Evolutionary conservation across 345 rosid species (phyloP).

Genomic region (Dipteronia sinensis): DNA sequence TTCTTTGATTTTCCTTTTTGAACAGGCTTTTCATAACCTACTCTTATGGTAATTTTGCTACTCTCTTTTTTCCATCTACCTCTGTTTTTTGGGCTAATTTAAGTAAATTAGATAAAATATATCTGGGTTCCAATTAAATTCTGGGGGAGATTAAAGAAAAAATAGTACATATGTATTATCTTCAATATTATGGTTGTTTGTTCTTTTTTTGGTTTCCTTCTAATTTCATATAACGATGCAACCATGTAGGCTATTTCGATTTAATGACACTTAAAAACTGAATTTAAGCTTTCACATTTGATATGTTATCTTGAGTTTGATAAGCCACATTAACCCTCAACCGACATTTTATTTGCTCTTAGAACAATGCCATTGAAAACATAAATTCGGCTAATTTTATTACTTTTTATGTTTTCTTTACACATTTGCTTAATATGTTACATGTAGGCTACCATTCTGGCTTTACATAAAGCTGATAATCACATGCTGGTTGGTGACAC

Average conservation of each 20-base stretch:
- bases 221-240: too few relatives aligned
- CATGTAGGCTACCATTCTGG: slow-evolving; percentile 31
- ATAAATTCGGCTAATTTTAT: neutral
- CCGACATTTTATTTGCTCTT: too few relatives aligned
- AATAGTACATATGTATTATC: too few relatives aligned
- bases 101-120: neutral
- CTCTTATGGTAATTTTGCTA: slow-evolving; percentile 34
- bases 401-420: neutral
- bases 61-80: neutral
- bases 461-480: slow-evolving; percentile 32
- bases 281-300: too few relatives aligned
- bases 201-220: too few relatives aligned
- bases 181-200: too few relatives aligned
- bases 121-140: too few relatives aligned
- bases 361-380: neutral
- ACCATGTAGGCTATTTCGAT: too few relatives aligned
- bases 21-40: slow-evolving; percentile 28
- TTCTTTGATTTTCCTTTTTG: slow-evolving; percentile 36
- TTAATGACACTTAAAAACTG: too few relatives aligned
- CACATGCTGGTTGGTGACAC: slow-evolving; percentile 26
- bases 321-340: neutral
- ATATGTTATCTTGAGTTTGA: neutral
- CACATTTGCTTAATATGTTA: neutral
- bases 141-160: neutral
- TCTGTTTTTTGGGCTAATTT: neutral